These are phyloP conservation scores for Picea glauca DNA, from an alignment of 75 land plant species.

Conservation along the genomic window DNA sequence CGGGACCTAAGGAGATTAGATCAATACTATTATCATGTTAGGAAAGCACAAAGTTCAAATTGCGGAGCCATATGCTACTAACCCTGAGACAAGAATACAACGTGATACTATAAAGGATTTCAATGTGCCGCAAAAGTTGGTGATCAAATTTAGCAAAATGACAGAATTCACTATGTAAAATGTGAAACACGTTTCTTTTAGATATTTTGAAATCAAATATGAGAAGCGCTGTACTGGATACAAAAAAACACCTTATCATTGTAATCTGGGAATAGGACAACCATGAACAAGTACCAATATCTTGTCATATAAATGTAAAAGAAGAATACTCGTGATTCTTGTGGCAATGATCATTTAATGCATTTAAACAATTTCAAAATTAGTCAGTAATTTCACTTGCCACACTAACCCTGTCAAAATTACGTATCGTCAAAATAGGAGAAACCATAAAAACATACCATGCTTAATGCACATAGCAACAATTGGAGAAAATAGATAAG, in stretches of 20 bases:
- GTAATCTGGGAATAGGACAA: neutral
- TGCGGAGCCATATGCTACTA: neutral
- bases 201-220: too few relatives aligned
- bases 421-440: neutral
- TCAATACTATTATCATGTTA: neutral
- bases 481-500: neutral
- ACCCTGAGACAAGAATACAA: neutral
- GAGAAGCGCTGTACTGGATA: neutral
- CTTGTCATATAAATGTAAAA: neutral
- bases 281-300: neutral
- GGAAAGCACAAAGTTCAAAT: neutral
- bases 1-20: conserved; percentile 37
- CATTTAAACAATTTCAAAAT: neutral
- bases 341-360: neutral
- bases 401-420: neutral
- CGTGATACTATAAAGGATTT: neutral
- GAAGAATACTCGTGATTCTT: neutral
- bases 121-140: too few relatives aligned
- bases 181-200: too few relatives aligned
- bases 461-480: neutral
- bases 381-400: neutral
- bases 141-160: too few relatives aligned
- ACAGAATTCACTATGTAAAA: too few relatives aligned
- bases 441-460: neutral
- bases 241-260: neutral